Percentiles rank a stretch among this genome's conserved stretches.
Evolutionary conservation across 768 basidiomycete species (phyloP).

Genomic region (Suillus variegatus): DNA sequence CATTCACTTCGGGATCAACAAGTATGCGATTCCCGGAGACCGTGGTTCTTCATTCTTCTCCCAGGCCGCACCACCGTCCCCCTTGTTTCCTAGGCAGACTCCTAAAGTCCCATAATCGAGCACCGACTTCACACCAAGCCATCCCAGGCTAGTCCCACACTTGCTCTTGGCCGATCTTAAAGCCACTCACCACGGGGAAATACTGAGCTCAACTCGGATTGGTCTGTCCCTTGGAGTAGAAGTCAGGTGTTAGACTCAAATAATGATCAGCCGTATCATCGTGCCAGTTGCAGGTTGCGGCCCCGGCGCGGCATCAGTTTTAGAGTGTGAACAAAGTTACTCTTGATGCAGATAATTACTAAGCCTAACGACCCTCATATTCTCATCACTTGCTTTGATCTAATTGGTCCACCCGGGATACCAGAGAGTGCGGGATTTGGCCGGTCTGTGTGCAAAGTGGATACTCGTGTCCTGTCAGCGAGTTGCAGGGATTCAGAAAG

Average conservation of each 20-base stretch:
- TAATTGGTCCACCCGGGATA: not conserved
- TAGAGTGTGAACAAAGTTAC: not conserved
- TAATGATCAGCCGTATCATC: not conserved
- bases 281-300: not conserved
- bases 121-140: constrained; percentile 11
- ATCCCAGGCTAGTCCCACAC: constrained; percentile 12
- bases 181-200: not conserved
- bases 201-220: not conserved
- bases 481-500: too few relatives aligned
- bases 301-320: not conserved
- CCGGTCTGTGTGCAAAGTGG: too few relatives aligned
- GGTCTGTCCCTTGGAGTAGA: not conserved
- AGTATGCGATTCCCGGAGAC: not conserved
- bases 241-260: not conserved
- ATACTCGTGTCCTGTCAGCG: too few relatives aligned
- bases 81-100: constrained; percentile 5
- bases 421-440: too few relatives aligned
- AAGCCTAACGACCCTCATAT: not conserved
- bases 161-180: not conserved
- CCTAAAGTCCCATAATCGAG: not conserved
- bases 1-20: not conserved
- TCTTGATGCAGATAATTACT: not conserved
- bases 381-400: constrained; percentile 2
- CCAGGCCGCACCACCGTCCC: constrained; percentile 5
- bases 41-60: constrained; percentile 5